Percentiles rank a stretch among this genome's conserved stretches.
phyloP scores from a whole-genome alignment of 2,329 filamentous ascomycete genomes.

The Fusarium sp. region DNA sequence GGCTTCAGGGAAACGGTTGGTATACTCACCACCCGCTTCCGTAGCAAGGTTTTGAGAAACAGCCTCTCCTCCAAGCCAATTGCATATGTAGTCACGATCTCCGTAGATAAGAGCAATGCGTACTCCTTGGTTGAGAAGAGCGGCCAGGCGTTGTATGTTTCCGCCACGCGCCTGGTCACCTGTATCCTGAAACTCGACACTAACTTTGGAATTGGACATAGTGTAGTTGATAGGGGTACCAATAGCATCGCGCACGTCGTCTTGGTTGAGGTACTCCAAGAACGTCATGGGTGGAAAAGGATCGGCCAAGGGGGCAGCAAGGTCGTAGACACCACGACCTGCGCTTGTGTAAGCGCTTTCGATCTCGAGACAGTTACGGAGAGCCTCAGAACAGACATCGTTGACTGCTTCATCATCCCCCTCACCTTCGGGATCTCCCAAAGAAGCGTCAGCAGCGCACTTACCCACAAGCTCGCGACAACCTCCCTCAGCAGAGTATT shows the following conservation, averaged over 20 bases:
- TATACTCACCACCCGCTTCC: conserved; percentile 61
- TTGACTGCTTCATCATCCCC: conserved; percentile 57
- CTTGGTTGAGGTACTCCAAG: conserved; percentile 73
- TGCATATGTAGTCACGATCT: conserved; percentile 73
- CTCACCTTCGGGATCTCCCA: conserved; percentile 57
- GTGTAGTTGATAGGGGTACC: conserved; percentile 74
- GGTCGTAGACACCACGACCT: conserved; percentile 71
- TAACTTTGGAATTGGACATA: conserved; percentile 61
- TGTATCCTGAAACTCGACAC: conserved; percentile 61
- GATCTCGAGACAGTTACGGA: conserved; percentile 61
- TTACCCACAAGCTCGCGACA: conserved; percentile 66
- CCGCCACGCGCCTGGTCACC: conserved; percentile 75
- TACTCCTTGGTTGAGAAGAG: conserved; percentile 71
- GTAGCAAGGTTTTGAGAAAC: conserved; percentile 73
- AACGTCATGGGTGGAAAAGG: conserved; percentile 75
- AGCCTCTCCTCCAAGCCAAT: conserved; percentile 81
- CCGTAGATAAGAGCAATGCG: conserved; percentile 80
- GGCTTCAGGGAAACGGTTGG: conserved; percentile 69
- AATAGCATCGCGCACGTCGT: conserved; percentile 68
- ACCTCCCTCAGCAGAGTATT: conserved; percentile 55
- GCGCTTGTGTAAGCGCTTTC: conserved; percentile 68
- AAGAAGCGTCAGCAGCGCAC: conserved; percentile 62
- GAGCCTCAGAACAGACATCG: conserved; percentile 66
- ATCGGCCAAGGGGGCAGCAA: conserved; percentile 67
- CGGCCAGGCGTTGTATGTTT: conserved; percentile 70